phyloP scores from a whole-genome alignment of 495 filamentous ascomycete genomes.

The Penicillium dipodomyicola region DNA sequence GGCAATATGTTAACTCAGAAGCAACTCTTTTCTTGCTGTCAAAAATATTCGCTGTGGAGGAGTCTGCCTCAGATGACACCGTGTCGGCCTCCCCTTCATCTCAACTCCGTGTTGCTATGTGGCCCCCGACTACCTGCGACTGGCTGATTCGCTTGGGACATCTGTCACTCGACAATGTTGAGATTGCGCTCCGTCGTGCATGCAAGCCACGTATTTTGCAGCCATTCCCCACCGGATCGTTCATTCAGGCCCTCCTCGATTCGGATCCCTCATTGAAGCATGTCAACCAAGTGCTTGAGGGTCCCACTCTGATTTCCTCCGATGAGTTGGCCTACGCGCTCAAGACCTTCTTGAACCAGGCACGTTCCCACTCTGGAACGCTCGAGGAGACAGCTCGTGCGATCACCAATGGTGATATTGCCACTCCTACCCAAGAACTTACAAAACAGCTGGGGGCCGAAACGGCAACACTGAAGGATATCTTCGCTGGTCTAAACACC shows the following conservation, averaged over 20 bases:
- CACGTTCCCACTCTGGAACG: slow-evolving; percentile 31
- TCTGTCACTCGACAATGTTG: slow-evolving; percentile 58
- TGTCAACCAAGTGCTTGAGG: slow-evolving; percentile 53
- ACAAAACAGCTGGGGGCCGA: slow-evolving; percentile 30
- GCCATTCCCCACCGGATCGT: slow-evolving; percentile 52
- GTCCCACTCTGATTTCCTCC: slow-evolving; percentile 39
- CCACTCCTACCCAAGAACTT: slow-evolving; percentile 23
- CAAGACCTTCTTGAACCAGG: slow-evolving; percentile 40
- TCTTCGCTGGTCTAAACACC: slow-evolving; percentile 41
- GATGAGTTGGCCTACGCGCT: slow-evolving; percentile 46
- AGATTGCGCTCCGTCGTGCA: slow-evolving; percentile 53
- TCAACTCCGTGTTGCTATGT: slow-evolving; percentile 49
- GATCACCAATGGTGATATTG: slow-evolving; percentile 32
- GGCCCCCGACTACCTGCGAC: slow-evolving; percentile 50
- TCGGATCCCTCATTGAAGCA: slow-evolving; percentile 60
- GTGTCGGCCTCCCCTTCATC: slow-evolving; percentile 27
- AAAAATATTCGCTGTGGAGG: slow-evolving; percentile 50
- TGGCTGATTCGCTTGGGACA: slow-evolving; percentile 65
- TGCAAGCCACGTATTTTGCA: slow-evolving; percentile 45
- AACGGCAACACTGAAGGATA: slow-evolving; percentile 29
- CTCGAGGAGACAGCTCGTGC: slow-evolving; percentile 35
- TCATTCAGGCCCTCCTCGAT: slow-evolving; percentile 57
- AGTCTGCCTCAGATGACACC: slow-evolving; percentile 19
- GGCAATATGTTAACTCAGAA: slow-evolving; percentile 39
- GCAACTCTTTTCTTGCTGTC: slow-evolving; percentile 52